Conservation (phyloP, 106 monocot species). For the Allium fistulosum region DNA sequence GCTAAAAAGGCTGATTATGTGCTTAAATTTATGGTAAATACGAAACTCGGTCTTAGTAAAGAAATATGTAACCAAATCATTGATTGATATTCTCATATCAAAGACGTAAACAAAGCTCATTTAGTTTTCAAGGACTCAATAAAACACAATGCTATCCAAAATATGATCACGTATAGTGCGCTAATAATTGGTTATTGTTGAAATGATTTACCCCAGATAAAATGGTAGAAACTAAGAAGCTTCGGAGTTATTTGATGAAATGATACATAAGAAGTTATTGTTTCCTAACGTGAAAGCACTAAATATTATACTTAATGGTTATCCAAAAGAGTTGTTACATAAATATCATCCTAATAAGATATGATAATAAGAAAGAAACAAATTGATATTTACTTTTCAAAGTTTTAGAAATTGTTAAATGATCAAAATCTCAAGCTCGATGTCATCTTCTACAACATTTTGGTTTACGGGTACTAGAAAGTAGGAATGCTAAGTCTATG, state of each 20-base stretch:
- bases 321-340: conserved; percentile 31
- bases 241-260: conserved; percentile 42
- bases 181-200: conserved; percentile 87
- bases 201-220: no score
- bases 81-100: conserved; percentile 39
- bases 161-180: conserved; percentile 61
- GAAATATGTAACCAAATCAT: conserved; percentile 39
- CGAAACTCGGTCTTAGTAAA: conserved; percentile 24
- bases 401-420: no score
- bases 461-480: no score
- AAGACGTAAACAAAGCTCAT: conserved; percentile 44
- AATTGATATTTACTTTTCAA: no score
- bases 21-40: no score
- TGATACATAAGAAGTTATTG: conserved; percentile 50
- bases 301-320: conserved; percentile 67
- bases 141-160: conserved; percentile 24
- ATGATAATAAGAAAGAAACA: no score
- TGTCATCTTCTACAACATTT: no score
- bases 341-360: background rate
- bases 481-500: no score
- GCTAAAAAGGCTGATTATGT: conserved; percentile 35
- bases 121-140: conserved; percentile 45
- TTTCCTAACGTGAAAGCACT: conserved; percentile 68
- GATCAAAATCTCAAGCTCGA: no score
- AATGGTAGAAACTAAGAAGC: conserved; percentile 40